These are phyloP conservation scores for Stemphylium vesicarium DNA, from an alignment of 2,329 filamentous ascomycete species.

Conservation along the genomic window DNA sequence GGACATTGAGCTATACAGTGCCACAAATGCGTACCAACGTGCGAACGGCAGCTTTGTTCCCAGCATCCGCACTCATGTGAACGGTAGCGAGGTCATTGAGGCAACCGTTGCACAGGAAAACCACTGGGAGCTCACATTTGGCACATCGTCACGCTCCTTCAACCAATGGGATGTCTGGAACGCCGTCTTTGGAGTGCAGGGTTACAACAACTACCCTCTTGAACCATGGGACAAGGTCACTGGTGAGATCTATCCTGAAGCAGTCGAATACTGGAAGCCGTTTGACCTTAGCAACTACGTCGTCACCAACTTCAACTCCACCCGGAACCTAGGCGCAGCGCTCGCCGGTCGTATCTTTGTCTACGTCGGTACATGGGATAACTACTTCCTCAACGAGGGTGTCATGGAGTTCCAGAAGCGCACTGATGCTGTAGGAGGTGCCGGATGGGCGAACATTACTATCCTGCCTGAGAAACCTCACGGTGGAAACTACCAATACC, in stretches of 20 bases:
- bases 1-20: constrained; percentile 45
- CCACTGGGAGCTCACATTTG: constrained; percentile 49
- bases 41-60: constrained; percentile 37
- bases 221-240: constrained; percentile 51
- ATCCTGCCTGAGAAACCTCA: constrained; percentile 39
- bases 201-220: constrained; percentile 48
- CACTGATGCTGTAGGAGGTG: constrained; percentile 40
- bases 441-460: constrained; percentile 48
- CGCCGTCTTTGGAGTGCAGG: constrained; percentile 47
- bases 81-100: constrained; percentile 34
- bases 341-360: constrained; percentile 42
- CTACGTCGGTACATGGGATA: constrained; percentile 46
- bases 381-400: constrained; percentile 49
- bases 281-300: constrained; percentile 47
- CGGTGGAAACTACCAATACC: constrained; percentile 44
- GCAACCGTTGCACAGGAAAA: constrained; percentile 43
- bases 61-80: constrained; percentile 39
- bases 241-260: constrained; percentile 47
- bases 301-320: constrained; percentile 41
- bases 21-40: constrained; percentile 38
- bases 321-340: constrained; percentile 41
- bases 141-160: constrained; percentile 43
- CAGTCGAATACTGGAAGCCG: constrained; percentile 47
- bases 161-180: constrained; percentile 50
- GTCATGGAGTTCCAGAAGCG: constrained; percentile 45